Base-by-base conservation (phyloP, 169 alveolate genomes). In the Plasmodium inui region DNA sequence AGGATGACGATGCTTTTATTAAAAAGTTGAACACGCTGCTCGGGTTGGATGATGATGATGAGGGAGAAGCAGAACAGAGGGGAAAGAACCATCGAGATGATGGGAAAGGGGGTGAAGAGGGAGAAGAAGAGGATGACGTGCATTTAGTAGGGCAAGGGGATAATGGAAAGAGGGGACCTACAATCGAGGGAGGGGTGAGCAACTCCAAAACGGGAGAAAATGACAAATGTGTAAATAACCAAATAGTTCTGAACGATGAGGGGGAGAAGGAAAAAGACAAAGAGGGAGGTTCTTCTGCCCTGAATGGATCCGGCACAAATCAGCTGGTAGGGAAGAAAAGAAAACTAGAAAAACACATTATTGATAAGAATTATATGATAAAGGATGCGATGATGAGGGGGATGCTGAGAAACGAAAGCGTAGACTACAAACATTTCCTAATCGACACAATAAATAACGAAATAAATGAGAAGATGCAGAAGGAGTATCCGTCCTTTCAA, bases 1-100 rank as follows among this genome's bases (percentile, higher is more conserved):
- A 89, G 72, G 90, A 89, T 79, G 94, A 89, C 53, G 89, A 89
- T 79, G 94, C 89, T 3, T 89, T 89, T 79, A 89, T 89, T 57
- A 78, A 89, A 10, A 89, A 89, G 44, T 61, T 89, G 83, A 89
- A 89, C 50, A 61, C 83, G 1, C 79, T 89, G 72, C 94, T 89
- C 10, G 94, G 94, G 10, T 79, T 89, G 55, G 94, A 89, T 50
- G 94, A 79, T 14, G 73, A 46, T 55, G 93, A 88, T 37, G 89
- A 80, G 6, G 90, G 74, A 28, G 12, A 84, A 0, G 82, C 17
- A 7, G 53, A 1, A 22, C 28, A 71, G 6, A 30, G 46, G 19
- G 83, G 37, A 28, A 50, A 53, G 74, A 37, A 37, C 17, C 17
- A 6, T 12, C 28, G 5, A 1, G 22, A 3, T 74, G 61, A n/a